Conservation (phyloP, 2,329 filamentous ascomycete species). For the Colletotrichum brevisporum region DNA sequence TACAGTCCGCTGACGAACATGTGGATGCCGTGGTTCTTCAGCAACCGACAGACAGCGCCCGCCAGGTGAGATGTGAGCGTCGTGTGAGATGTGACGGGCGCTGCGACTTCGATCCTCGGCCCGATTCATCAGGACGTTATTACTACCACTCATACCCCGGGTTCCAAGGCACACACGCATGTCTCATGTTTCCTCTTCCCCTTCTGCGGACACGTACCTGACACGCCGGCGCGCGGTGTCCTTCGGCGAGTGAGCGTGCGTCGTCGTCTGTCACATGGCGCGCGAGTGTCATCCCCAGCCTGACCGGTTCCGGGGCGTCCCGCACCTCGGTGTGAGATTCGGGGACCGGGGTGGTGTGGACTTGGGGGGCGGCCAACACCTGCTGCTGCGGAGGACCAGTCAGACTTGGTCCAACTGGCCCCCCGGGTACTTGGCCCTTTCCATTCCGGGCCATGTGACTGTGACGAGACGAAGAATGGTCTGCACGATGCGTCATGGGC, state of each 20-base stretch:
- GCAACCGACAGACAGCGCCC: neutral
- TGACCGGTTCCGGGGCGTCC: conserved; percentile 38
- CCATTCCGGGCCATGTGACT: conserved; percentile 19
- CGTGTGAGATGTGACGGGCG: neutral
- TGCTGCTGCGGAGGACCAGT: neutral
- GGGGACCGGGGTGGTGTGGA: conserved; percentile 14
- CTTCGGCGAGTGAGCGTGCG: neutral
- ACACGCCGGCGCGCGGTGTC: neutral
- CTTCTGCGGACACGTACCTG: neutral
- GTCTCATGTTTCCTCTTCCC: neutral
- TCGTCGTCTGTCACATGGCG: conserved; percentile 15
- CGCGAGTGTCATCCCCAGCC: neutral
- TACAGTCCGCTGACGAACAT: neutral
- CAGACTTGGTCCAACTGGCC: neutral
- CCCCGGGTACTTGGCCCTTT: neutral
- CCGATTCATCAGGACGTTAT: neutral
- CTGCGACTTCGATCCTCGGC: neutral
- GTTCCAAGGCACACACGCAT: neutral
- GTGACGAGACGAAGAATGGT: conserved; percentile 4
- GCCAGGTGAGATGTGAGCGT: neutral
- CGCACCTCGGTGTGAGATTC: conserved; percentile 39
- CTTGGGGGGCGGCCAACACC: conserved; percentile 1
- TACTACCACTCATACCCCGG: neutral
- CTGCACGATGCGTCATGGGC: conserved; percentile 11
- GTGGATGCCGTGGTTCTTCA: neutral